Percentiles rank a stretch among this genome's conserved stretches.
Evolutionary conservation across 495 filamentous ascomycete species (phyloP).

Genomic region (Achaetomiella virescens): DNA sequence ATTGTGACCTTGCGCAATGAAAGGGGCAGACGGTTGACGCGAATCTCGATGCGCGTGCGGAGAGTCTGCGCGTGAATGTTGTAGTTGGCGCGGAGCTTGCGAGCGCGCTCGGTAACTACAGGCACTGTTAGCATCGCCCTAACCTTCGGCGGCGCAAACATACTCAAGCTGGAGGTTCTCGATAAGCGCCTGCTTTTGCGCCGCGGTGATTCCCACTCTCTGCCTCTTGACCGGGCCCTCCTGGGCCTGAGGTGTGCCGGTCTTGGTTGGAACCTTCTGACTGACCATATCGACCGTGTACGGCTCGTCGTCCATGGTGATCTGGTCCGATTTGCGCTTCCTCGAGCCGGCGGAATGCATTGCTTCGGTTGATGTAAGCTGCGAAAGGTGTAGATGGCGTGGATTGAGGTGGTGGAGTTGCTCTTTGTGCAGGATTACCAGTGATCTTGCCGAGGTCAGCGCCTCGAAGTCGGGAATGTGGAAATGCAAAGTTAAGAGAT

Average conservation of each 20-base stretch:
- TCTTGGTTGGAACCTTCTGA: constrained; percentile 39
- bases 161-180: constrained; percentile 95
- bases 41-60: constrained; percentile 81
- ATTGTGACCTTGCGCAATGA: constrained; percentile 75
- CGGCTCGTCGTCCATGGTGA: constrained; percentile 30
- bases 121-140: constrained; percentile 17
- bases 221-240: constrained; percentile 57
- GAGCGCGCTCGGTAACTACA: constrained; percentile 82
- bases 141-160: constrained; percentile 21
- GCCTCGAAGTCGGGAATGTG: background rate
- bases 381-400: background rate
- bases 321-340: constrained; percentile 57
- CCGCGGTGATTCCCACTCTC: constrained; percentile 58
- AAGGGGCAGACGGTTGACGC: constrained; percentile 85
- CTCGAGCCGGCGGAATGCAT: constrained; percentile 44
- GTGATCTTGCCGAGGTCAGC: background rate
- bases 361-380: background rate
- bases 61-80: constrained; percentile 79
- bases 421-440: background rate
- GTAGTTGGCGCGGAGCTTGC: constrained; percentile 88
- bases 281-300: constrained; percentile 23
- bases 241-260: constrained; percentile 37
- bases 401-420: background rate
- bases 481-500: background rate
- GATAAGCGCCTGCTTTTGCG: constrained; percentile 81